phyloP scores from a whole-genome alignment of 1,284 basidiomycete species.

The Taiwanofungus camphoratus region DNA sequence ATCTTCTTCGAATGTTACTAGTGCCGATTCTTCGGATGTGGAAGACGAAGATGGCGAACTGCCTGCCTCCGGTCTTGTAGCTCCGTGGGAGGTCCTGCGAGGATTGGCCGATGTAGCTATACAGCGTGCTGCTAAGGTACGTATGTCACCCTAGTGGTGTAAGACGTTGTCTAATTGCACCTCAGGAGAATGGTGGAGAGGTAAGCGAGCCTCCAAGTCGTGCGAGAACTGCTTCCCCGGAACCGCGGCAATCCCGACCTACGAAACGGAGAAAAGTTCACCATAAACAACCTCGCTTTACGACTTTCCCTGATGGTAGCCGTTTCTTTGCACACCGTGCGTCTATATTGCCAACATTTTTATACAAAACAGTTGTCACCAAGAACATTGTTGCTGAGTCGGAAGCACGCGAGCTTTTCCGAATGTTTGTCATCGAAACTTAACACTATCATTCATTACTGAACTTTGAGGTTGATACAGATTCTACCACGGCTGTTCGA shows the following conservation, averaged over 20 bases:
- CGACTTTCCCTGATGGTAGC: slow-evolving; percentile 65
- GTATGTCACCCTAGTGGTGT: slow-evolving; percentile 14
- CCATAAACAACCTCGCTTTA: slow-evolving; percentile 45
- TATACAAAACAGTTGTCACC: slow-evolving; percentile 54
- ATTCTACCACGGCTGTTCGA: slow-evolving; percentile 84
- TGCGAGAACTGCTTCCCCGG: slow-evolving; percentile 63
- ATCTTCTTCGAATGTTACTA: slow-evolving; percentile 58
- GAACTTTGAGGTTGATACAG: too few relatives aligned
- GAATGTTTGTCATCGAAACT: slow-evolving; percentile 50
- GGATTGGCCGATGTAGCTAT: slow-evolving; percentile 76
- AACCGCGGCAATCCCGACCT: slow-evolving; percentile 53
- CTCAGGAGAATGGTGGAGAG: slow-evolving; percentile 65
- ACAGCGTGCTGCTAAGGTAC: slow-evolving; percentile 68
- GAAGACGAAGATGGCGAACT: slow-evolving; percentile 73
- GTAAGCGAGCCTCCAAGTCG: slow-evolving; percentile 67
- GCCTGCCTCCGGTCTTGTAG: slow-evolving; percentile 73
- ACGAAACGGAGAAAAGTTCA: slow-evolving; percentile 66
- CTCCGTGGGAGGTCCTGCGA: slow-evolving; percentile 78
- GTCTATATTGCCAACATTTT: slow-evolving; percentile 7
- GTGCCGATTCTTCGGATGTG: slow-evolving; percentile 71
- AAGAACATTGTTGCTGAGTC: slow-evolving; percentile 73
- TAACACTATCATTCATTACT: too few relatives aligned
- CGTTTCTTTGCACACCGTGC: slow-evolving; percentile 12
- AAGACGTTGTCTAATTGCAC: neutral
- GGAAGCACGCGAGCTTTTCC: slow-evolving; percentile 80